Conservation (phyloP, 2,329 filamentous ascomycete species). For the Aspergillus candidus region DNA sequence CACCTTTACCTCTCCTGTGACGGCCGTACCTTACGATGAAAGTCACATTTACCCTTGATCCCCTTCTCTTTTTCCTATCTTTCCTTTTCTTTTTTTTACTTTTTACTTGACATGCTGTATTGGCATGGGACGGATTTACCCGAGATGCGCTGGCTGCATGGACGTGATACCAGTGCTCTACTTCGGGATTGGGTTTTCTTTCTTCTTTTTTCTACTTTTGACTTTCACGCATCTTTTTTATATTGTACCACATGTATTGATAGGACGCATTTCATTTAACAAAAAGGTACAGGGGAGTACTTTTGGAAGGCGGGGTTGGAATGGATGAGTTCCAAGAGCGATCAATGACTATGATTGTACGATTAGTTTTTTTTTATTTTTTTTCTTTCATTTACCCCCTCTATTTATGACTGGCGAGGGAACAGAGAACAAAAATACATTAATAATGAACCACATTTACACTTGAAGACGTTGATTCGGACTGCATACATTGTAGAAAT, state of each 20-base stretch:
- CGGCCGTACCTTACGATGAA: conserved; percentile 1
- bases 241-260: conserved; percentile 20
- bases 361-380: conserved; percentile 20
- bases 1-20: neutral
- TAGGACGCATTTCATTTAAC: conserved; percentile 12
- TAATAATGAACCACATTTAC: too few relatives aligned
- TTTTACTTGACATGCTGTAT: neutral
- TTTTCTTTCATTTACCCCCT: neutral
- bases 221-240: neutral
- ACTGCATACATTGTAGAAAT: too few relatives aligned
- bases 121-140: neutral
- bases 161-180: conserved; percentile 9
- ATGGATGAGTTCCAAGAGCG: conserved; percentile 20
- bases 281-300: conserved; percentile 10
- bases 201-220: conserved; percentile 2
- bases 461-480: too few relatives aligned
- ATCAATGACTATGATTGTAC: conserved; percentile 28
- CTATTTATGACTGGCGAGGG: neutral
- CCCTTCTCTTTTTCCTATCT: neutral
- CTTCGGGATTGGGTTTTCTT: conserved; percentile 3
- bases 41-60: neutral
- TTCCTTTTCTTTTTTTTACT: neutral
- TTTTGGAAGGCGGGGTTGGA: conserved; percentile 11
- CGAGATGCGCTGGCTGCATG: neutral
- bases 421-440: neutral